phyloP scores from a whole-genome alignment of 2,329 filamentous ascomycete species.

The Fusarium setosum region DNA sequence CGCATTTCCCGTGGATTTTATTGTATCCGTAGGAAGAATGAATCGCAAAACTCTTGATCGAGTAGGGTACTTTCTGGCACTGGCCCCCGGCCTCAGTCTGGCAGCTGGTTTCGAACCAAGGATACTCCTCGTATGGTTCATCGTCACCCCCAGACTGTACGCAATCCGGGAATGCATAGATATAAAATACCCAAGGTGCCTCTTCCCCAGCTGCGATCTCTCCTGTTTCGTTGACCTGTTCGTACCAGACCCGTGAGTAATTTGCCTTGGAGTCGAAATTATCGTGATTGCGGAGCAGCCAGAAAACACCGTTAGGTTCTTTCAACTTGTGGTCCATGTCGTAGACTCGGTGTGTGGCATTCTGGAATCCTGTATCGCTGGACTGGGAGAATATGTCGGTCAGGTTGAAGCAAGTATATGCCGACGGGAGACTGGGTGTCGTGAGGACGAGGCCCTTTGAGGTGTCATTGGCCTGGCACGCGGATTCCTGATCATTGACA shows the following conservation, averaged over 20 bases:
- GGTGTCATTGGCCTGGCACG: conserved; percentile 6
- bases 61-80: conserved; percentile 25
- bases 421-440: conserved; percentile 9
- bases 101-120: conserved; percentile 25
- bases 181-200: conserved; percentile 21
- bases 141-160: background rate
- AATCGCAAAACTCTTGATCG: conserved; percentile 22
- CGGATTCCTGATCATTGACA: background rate
- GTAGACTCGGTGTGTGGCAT: background rate
- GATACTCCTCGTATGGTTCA: conserved; percentile 13
- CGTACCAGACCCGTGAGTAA: conserved; percentile 25
- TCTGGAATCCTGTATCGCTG: conserved; percentile 28
- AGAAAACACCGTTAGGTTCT: conserved; percentile 23
- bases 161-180: conserved; percentile 25
- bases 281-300: conserved; percentile 17
- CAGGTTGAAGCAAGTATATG: conserved; percentile 37
- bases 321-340: background rate
- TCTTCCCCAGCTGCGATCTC: conserved; percentile 15
- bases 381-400: conserved; percentile 31
- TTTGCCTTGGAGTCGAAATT: conserved; percentile 26
- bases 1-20: background rate
- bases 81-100: conserved; percentile 14
- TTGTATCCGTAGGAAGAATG: background rate
- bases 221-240: conserved; percentile 2
- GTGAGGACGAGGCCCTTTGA: conserved; percentile 1